Conservation (phyloP, 2,329 filamentous ascomycete genomes). For the Apiospora marii region DNA sequence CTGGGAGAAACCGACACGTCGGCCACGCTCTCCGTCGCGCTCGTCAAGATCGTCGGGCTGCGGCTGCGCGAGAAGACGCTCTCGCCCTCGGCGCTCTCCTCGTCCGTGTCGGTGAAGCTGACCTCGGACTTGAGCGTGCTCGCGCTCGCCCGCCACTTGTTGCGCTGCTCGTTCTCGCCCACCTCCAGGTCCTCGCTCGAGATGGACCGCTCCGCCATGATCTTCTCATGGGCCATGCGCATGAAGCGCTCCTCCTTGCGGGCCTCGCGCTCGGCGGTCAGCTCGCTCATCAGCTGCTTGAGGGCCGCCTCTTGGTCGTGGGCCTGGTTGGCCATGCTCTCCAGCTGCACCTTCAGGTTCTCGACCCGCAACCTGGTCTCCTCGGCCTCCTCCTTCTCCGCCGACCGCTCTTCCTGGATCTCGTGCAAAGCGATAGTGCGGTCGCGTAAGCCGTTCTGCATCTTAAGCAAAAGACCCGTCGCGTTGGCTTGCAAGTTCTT, state of each 20-base stretch:
- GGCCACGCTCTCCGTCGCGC: conserved; percentile 36
- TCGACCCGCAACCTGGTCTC: conserved; percentile 61
- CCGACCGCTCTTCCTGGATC: conserved; percentile 60
- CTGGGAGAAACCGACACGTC: conserved; percentile 21
- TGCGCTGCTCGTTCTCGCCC: conserved; percentile 60
- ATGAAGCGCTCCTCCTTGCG: conserved; percentile 47
- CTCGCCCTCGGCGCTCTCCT: conserved; percentile 55
- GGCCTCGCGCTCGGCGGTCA: conserved; percentile 59
- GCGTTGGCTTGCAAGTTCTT: conserved; percentile 69
- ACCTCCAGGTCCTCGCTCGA: conserved; percentile 61
- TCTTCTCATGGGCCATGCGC: conserved; percentile 38
- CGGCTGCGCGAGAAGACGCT: conserved; percentile 69
- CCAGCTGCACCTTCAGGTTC: conserved; percentile 66
- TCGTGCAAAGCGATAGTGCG: conserved; percentile 60
- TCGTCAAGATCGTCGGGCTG: conserved; percentile 60
- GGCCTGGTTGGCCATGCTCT: conserved; percentile 63
- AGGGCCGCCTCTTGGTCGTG: conserved; percentile 62
- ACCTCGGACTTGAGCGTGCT: conserved; percentile 52
- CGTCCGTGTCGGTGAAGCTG: conserved; percentile 59
- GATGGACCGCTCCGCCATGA: conserved; percentile 49
- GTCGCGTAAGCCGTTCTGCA: conserved; percentile 66
- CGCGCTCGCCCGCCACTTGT: conserved; percentile 52
- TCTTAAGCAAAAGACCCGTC: conserved; percentile 59
- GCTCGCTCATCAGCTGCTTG: conserved; percentile 56
- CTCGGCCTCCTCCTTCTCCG: conserved; percentile 61